Evolutionary conservation across 2,329 filamentous ascomycete genomes (phyloP).

Genomic region (Berkeleyomyces basicola): DNA sequence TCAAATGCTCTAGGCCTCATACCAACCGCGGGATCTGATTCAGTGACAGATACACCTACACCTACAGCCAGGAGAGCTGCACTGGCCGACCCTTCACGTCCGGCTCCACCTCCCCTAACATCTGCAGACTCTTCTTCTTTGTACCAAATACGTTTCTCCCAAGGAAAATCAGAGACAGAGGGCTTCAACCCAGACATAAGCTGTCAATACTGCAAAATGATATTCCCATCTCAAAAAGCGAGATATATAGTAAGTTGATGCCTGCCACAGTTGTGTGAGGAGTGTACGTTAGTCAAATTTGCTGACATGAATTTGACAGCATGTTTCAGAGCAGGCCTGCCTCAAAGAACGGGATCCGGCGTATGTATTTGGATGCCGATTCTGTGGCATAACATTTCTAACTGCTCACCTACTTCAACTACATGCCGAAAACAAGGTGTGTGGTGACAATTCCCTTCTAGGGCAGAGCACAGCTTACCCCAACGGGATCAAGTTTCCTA

Average conservation of each 20-base stretch:
- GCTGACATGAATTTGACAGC: slow-evolving; percentile 17
- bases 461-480: not conserved
- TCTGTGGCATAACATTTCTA: slow-evolving; percentile 24
- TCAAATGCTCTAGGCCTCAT: too few species aligned
- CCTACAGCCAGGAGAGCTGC: not conserved
- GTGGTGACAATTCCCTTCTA: slow-evolving; percentile 24
- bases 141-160: not conserved
- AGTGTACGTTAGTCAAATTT: slow-evolving; percentile 12
- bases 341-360: slow-evolving; percentile 10
- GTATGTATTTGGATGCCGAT: slow-evolving; percentile 24
- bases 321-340: slow-evolving; percentile 23
- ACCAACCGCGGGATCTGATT: too few species aligned
- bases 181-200: not conserved
- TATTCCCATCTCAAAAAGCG: slow-evolving; percentile 12
- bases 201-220: slow-evolving; percentile 15
- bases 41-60: not conserved
- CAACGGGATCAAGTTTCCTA: not conserved
- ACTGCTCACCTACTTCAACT: slow-evolving; percentile 27
- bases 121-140: not conserved
- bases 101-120: too few species aligned
- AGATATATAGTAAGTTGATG: slow-evolving; percentile 13
- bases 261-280: not conserved
- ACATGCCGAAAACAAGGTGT: slow-evolving; percentile 29
- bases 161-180: not conserved
- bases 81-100: too few species aligned